Evolutionary conservation across 1,139 yeast genomes (phyloP), one percentile per base, ranked within the genome.

Genomic region (Hyphopichia pseudoburtonii): DNA sequence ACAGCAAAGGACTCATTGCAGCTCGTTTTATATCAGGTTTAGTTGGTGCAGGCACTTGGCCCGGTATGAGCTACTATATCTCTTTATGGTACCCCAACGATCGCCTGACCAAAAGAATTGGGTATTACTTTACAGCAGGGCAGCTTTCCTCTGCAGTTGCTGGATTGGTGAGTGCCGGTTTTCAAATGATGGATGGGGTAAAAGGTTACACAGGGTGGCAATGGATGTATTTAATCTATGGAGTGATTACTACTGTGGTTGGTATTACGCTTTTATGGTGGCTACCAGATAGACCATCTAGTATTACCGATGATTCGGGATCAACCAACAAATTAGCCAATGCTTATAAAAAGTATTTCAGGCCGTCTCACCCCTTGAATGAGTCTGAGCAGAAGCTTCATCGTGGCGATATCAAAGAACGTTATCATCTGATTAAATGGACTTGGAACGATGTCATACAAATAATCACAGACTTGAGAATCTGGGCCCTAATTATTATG

Each of bases 31-130:
- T 88, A 41, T 76, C 86, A 17, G 96, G 96, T 33, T 52, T 84
- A 41, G 86, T 84, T 41, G 89, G 89, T 35, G 95, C 96, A 9
- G 96, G 96, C 27, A 81, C 89, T 3, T 88, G 96, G 96, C 96
- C 96, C 1, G 96, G 96, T 9, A 70, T 88, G 82, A 82, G 90
- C 17, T 87, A 86, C 61, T 88, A 86, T 52, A 72, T 88, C 31
- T 78, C 90, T 1, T 67, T 86, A 49, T 88, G 95, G 94, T 88
- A 88, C 52, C 96, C 96, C 1, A 77, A 82, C 37, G 82, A 85
- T 35, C 70, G 94, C 41, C 77, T 82, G 47, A 86, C 95, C 3
- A 74, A 80, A 47, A 70, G 96, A 52, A 85, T 88, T 44, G 96
- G 96, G 2, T 87, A 85, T 63, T 88, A 88, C 59, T 88, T 83